Evolutionary conservation across 352 stramenopile genomes (phyloP).

Genomic region (Thraustochytrium aureum): DNA sequence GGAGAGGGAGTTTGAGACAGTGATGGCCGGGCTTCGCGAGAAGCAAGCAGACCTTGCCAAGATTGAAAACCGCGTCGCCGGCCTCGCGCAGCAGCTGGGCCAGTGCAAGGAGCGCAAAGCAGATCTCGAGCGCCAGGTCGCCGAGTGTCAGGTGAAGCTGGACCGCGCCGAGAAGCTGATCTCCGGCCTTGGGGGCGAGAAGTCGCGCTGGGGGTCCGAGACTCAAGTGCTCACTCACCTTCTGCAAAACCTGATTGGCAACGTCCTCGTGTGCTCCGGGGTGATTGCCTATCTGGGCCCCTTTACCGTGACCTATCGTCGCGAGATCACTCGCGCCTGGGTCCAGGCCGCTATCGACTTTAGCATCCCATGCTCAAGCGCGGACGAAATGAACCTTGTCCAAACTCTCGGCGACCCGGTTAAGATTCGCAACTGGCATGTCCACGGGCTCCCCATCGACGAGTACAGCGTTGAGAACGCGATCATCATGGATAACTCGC

Average conservation of each 20-base stretch:
- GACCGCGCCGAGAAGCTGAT: slow-evolving; percentile 86
- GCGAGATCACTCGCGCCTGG: slow-evolving; percentile 74
- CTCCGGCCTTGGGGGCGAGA: slow-evolving; percentile 81
- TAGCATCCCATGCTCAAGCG: slow-evolving; percentile 41
- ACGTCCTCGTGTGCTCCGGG: slow-evolving; percentile 78
- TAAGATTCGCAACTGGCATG: slow-evolving; percentile 88
- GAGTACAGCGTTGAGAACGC: slow-evolving; percentile 94
- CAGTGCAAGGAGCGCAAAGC: slow-evolving; percentile 86
- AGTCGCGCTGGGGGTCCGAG: slow-evolving; percentile 84
- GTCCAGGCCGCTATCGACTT: slow-evolving; percentile 71
- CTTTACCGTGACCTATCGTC: slow-evolving; percentile 80
- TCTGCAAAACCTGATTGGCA: slow-evolving; percentile 78
- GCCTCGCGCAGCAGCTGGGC: slow-evolving; percentile 81
- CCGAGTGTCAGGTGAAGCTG: slow-evolving; percentile 87
- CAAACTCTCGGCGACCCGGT: slow-evolving; percentile 83
- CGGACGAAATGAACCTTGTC: slow-evolving; percentile 62
- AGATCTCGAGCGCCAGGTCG: slow-evolving; percentile 71
- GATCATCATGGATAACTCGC: slow-evolving; percentile 85
- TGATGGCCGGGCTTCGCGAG: slow-evolving; percentile 57
- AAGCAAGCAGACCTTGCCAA: slow-evolving; percentile 68
- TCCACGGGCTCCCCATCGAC: slow-evolving; percentile 90
- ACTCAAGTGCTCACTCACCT: slow-evolving; percentile 76
- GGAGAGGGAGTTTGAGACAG: slow-evolving; percentile 27
- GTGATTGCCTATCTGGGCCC: slow-evolving; percentile 84
- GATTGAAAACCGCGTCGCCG: slow-evolving; percentile 82